A percentile compares a stretch with the other conserved stretches of the same genome.
Conservation (phyloP, 2,329 filamentous ascomycete genomes). For the Macrophomina phaseolina region DNA sequence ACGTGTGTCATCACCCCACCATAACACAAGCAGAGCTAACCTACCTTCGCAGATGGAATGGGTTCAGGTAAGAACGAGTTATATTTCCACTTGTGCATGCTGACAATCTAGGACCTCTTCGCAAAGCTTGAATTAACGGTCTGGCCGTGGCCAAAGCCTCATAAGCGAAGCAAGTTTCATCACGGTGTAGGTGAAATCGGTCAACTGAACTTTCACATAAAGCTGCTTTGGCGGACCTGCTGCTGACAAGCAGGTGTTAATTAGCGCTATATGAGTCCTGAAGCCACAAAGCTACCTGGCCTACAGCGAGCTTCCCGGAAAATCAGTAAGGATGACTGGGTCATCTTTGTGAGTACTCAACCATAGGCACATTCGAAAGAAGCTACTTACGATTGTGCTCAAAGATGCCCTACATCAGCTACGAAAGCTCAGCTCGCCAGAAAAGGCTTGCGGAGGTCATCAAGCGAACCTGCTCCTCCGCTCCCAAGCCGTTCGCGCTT, state of each 20-base stretch:
- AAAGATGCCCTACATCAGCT: conserved; percentile 17
- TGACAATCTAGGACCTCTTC: conserved; percentile 4
- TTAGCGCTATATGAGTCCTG: conserved; percentile 9
- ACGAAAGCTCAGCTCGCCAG: conserved; percentile 1
- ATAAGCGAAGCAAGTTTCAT: conserved; percentile 2
- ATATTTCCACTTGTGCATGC: too few species aligned
- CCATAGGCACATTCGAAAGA: background rate
- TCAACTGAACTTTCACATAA: background rate
- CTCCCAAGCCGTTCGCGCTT: background rate
- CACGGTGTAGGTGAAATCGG: background rate
- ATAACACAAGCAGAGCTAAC: background rate
- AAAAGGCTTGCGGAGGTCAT: background rate
- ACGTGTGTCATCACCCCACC: background rate
- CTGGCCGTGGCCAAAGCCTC: conserved; percentile 6
- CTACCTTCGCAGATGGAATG: background rate
- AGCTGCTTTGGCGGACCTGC: too few species aligned
- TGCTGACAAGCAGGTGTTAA: too few species aligned
- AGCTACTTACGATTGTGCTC: too few species aligned
- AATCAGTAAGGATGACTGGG: background rate
- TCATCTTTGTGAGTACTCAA: background rate
- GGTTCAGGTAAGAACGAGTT: background rate
- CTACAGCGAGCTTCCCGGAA: background rate
- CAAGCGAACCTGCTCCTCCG: background rate
- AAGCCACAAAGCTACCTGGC: background rate
- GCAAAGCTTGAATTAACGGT: background rate